Conservation (phyloP, 2,329 filamentous ascomycete species). For the Trichoderma afroharzianum region DNA sequence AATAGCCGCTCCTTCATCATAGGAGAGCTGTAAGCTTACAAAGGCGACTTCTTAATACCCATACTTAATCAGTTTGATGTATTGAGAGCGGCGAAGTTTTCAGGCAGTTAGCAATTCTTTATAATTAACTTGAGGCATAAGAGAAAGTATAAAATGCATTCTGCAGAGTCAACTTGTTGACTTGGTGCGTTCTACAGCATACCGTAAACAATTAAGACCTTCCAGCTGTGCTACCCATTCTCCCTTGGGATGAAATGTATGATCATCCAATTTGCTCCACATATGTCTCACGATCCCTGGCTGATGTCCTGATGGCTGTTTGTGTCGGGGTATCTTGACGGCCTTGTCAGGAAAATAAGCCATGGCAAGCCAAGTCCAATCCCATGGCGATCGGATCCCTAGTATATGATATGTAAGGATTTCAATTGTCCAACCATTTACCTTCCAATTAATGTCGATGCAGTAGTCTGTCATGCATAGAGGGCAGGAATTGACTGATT, state of each 20-base stretch:
- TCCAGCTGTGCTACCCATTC: neutral
- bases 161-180: no score
- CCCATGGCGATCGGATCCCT: constrained; percentile 16
- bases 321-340: neutral
- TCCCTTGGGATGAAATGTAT: neutral
- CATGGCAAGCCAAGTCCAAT: constrained; percentile 15
- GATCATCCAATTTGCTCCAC: neutral
- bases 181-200: no score
- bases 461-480: constrained; percentile 18
- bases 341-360: neutral
- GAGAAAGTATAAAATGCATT: no score
- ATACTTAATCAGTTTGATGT: no score
- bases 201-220: no score
- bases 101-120: no score
- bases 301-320: neutral
- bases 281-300: neutral
- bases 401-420: constrained; percentile 17
- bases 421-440: constrained; percentile 13
- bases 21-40: no score
- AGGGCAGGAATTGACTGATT: constrained; percentile 14
- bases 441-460: constrained; percentile 3
- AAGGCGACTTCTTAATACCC: no score
- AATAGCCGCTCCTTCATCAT: no score
- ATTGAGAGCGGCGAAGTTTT: no score
- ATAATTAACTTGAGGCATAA: no score